phyloP scores from a whole-genome alignment of 106 monocot species.

The Dioscorea dumetorum region DNA sequence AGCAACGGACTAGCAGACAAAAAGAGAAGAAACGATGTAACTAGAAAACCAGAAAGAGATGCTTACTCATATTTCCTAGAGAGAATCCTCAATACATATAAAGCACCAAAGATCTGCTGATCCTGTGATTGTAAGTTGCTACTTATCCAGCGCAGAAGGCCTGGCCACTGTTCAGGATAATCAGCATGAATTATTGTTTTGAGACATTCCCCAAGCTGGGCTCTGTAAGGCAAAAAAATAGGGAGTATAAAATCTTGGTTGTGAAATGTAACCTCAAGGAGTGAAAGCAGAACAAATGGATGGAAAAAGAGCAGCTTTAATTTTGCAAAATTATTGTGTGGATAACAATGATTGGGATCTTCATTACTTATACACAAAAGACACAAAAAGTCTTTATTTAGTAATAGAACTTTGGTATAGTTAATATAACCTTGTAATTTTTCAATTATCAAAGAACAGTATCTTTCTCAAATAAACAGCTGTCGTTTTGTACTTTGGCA shows the following conservation, averaged over 20 bases:
- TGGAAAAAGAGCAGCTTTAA: background rate
- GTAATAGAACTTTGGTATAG: background rate
- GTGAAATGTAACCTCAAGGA: background rate
- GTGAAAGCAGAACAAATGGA: background rate
- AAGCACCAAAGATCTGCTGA: conserved; percentile 84
- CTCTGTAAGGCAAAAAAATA: conserved; percentile 27
- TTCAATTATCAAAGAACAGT: too few species aligned
- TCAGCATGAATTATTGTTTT: conserved; percentile 89
- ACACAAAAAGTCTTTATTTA: background rate
- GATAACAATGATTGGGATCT: background rate
- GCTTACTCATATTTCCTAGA: conserved; percentile 98
- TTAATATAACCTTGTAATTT: background rate
- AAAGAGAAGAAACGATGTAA: too few species aligned
- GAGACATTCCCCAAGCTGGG: conserved; percentile 92
- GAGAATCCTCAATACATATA: conserved; percentile 92
- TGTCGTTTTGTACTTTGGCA: too few species aligned
- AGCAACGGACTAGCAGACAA: too few species aligned
- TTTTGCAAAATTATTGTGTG: background rate
- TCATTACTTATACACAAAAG: background rate
- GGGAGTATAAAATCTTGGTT: background rate
- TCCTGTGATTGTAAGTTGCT: conserved; percentile 72
- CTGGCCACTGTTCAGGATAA: conserved; percentile 96
- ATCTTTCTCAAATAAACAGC: too few species aligned
- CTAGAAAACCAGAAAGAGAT: too few species aligned
- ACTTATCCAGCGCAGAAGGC: conserved; percentile 78